Percentiles rank a stretch among this genome's conserved stretches.
phyloP scores from a whole-genome alignment of 768 basidiomycete genomes.

The Termitomyces sp. region DNA sequence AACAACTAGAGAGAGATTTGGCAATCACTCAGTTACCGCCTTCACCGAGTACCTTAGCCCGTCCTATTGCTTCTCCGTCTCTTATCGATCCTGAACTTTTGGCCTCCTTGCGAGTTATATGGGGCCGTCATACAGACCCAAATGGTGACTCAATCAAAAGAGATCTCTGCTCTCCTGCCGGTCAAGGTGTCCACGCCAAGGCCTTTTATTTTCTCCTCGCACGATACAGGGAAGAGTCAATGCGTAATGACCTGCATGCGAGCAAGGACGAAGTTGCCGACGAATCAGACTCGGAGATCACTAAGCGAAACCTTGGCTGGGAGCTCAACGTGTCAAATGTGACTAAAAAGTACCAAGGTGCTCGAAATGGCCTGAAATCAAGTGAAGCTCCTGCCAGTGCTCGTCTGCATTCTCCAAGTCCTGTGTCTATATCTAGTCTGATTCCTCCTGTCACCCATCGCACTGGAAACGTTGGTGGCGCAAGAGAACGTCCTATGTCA shows the following conservation, averaged over 20 bases:
- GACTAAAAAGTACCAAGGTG: conserved; percentile 24
- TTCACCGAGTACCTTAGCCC: conserved; percentile 60
- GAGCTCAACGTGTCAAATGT: conserved; percentile 24
- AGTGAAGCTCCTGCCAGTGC: conserved; percentile 12
- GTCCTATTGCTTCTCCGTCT: conserved; percentile 59
- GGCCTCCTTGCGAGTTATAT: conserved; percentile 74
- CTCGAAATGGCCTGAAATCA: conserved; percentile 14
- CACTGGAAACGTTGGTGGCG: conserved; percentile 13
- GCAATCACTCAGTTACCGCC: conserved; percentile 43
- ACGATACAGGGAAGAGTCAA: conserved; percentile 61
- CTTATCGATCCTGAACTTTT: conserved; percentile 77
- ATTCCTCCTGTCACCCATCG: conserved; percentile 17
- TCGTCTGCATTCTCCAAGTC: conserved; percentile 12
- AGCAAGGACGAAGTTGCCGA: conserved; percentile 27
- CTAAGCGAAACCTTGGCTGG: conserved; percentile 34
- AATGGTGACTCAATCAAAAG: conserved; percentile 46
- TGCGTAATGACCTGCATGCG: conserved; percentile 41
- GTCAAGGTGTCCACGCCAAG: conserved; percentile 71
- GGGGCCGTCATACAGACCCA: conserved; percentile 66
- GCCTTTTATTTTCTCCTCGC: conserved; percentile 84
- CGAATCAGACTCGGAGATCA: conserved; percentile 18
- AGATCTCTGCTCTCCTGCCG: conserved; percentile 66
- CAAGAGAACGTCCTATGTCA: conserved; percentile 38
- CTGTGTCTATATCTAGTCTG: conserved; percentile 9
- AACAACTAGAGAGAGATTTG: conserved; percentile 11